Conservation (phyloP, 192 early-diverging fungal genomes). For the Phlyctochytrium bullatum region DNA sequence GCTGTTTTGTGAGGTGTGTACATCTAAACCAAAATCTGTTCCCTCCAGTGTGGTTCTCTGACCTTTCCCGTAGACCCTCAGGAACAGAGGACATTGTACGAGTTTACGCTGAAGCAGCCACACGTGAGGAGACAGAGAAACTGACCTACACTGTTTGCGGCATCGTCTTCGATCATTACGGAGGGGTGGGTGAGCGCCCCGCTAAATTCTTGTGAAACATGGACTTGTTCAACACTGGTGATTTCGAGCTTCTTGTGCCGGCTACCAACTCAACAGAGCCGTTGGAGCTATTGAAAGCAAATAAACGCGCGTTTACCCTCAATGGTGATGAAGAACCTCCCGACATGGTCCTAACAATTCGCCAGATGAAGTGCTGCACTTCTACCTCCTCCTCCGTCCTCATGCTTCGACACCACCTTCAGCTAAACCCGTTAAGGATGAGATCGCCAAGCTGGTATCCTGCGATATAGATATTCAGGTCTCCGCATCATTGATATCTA, state of each 20-base stretch:
- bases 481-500: background rate
- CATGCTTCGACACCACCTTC: background rate
- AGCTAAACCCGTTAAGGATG: background rate
- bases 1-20: constrained; percentile 86
- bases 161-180: constrained; percentile 89
- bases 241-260: constrained; percentile 3
- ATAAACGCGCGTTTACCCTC: constrained; percentile 1
- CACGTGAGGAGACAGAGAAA: constrained; percentile 83
- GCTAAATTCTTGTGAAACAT: constrained; percentile 27
- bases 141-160: constrained; percentile 85
- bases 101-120: constrained; percentile 98
- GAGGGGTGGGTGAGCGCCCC: constrained; percentile 86
- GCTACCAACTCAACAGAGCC: constrained; percentile 8
- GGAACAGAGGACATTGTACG: constrained; percentile 99
- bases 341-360: background rate
- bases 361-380: constrained; percentile 18
- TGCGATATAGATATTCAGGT: constrained; percentile 5
- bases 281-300: background rate
- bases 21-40: background rate
- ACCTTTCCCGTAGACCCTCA: constrained; percentile 80
- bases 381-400: constrained; percentile 3
- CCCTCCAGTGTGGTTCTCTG: background rate
- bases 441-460: background rate
- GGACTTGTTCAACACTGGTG: background rate
- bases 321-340: background rate